phyloP scores from a whole-genome alignment of 495 filamentous ascomycete species.

The Daldinia decipiens region DNA sequence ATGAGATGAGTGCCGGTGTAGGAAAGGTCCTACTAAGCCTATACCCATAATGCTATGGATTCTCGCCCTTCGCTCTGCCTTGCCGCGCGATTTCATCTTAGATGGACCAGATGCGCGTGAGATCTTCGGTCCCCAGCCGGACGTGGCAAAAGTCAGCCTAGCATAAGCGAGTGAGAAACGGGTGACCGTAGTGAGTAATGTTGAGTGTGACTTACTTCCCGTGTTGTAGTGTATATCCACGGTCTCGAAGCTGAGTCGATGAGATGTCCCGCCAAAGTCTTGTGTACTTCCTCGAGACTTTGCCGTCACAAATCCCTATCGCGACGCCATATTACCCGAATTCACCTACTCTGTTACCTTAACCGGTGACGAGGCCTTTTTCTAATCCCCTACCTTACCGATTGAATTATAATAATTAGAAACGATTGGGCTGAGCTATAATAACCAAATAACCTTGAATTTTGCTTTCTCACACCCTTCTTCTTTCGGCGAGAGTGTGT shows the following conservation, averaged over 20 bases:
- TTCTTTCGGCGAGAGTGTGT: constrained; percentile 24
- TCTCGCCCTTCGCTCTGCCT: constrained; percentile 8
- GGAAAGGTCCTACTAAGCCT: not conserved
- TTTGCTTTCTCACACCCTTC: not conserved
- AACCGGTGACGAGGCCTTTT: not conserved
- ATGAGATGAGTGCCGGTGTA: constrained; percentile 11
- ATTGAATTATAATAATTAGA: constrained; percentile 25
- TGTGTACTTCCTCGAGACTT: constrained; percentile 38
- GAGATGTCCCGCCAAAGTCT: constrained; percentile 25
- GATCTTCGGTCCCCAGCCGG: constrained; percentile 31
- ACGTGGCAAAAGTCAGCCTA: constrained; percentile 20
- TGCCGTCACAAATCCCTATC: constrained; percentile 1
- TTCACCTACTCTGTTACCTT: constrained; percentile 5
- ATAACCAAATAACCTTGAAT: constrained; percentile 10
- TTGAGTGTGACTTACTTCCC: constrained; percentile 29
- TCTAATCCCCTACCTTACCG: constrained; percentile 32
- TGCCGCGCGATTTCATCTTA: constrained; percentile 21
- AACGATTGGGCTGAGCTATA: constrained; percentile 38
- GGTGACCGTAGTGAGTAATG: constrained; percentile 4
- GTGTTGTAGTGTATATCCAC: constrained; percentile 10
- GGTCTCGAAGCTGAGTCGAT: constrained; percentile 17
- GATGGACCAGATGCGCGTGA: constrained; percentile 23
- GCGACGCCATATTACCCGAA: constrained; percentile 6
- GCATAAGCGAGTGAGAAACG: not conserved
- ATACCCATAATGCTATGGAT: not conserved